Percentiles rank a stretch among this genome's conserved stretches.
These are phyloP conservation scores for Lagenaria siceraria DNA, from an alignment of 306 rosid genomes.

Conservation along the genomic window DNA sequence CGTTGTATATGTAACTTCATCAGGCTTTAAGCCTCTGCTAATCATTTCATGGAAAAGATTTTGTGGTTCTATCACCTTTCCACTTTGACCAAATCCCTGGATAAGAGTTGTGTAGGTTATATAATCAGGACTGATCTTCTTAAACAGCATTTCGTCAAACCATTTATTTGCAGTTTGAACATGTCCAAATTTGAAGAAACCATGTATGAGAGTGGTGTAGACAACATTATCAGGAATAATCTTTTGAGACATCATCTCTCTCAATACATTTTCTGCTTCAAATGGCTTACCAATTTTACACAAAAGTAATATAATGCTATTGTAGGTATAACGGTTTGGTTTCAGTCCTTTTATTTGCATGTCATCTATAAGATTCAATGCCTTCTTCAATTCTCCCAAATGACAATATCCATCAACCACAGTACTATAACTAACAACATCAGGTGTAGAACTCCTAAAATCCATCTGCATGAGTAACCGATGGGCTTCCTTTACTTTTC, in stretches of 20 bases:
- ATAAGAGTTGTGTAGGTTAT: conserved; percentile 57
- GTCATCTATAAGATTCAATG: conserved; percentile 56
- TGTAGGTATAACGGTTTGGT: conserved; percentile 51
- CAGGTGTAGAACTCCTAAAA: conserved; percentile 44
- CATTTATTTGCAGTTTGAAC: conserved; percentile 36
- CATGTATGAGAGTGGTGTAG: conserved; percentile 63
- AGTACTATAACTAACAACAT: conserved; percentile 70
- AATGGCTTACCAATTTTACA: conserved; percentile 40
- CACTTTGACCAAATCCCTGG: conserved; percentile 53
- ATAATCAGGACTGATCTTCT: conserved; percentile 53
- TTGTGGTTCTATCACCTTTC: conserved; percentile 55
- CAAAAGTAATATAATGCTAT: conserved; percentile 46
- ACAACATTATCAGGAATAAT: conserved; percentile 59
- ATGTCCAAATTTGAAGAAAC: conserved; percentile 55
- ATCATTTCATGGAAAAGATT: conserved; percentile 45
- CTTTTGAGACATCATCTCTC: conserved; percentile 42
- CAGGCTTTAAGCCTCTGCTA: conserved; percentile 47
- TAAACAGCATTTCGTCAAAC: conserved; percentile 47
- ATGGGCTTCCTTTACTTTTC: conserved; percentile 65
- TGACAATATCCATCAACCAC: conserved; percentile 57
- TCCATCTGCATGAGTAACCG: conserved; percentile 62
- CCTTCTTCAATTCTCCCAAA: conserved; percentile 39
- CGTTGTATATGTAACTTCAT: conserved; percentile 70
- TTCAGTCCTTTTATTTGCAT: conserved; percentile 46
- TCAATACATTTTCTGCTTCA: conserved; percentile 46